Conservation (phyloP, 2,329 filamentous ascomycete genomes). For the Colletotrichum sansevieriae region DNA sequence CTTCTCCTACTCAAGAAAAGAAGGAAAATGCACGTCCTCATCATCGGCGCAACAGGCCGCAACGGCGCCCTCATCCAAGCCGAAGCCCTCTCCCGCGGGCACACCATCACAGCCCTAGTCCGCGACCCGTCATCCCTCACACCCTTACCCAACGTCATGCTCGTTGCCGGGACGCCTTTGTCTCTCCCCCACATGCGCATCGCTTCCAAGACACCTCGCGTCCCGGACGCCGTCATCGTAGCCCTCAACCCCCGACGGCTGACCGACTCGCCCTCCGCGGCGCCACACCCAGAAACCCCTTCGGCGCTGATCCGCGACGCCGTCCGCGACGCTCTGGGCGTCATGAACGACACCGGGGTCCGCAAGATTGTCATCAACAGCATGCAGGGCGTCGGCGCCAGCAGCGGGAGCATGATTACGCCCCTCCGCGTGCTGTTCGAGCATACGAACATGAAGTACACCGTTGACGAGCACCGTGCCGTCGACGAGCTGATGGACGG, state of each 20-base stretch:
- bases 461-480: constrained; percentile 61
- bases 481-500: constrained; percentile 57
- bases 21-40: constrained; percentile 57
- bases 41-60: constrained; percentile 62
- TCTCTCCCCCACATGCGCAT: constrained; percentile 52
- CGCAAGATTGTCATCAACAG: constrained; percentile 63
- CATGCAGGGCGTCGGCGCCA: constrained; percentile 62
- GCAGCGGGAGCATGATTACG: constrained; percentile 56
- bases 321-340: constrained; percentile 52
- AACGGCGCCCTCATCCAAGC: constrained; percentile 59
- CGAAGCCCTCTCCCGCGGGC: constrained; percentile 53
- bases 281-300: constrained; percentile 51
- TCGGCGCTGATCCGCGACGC: constrained; percentile 61
- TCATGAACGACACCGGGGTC: constrained; percentile 52
- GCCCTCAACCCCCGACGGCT: constrained; percentile 62
- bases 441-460: constrained; percentile 60
- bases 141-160: constrained; percentile 50
- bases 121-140: constrained; percentile 53
- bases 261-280: constrained; percentile 62
- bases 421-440: constrained; percentile 59
- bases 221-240: constrained; percentile 57
- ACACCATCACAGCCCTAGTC: constrained; percentile 61
- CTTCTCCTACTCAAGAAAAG: neutral
- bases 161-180: constrained; percentile 55
- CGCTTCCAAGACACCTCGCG: constrained; percentile 44